These are phyloP conservation scores for Ailanthus altissimus DNA, from an alignment of 345 rosid genomes.

Conservation along the genomic window DNA sequence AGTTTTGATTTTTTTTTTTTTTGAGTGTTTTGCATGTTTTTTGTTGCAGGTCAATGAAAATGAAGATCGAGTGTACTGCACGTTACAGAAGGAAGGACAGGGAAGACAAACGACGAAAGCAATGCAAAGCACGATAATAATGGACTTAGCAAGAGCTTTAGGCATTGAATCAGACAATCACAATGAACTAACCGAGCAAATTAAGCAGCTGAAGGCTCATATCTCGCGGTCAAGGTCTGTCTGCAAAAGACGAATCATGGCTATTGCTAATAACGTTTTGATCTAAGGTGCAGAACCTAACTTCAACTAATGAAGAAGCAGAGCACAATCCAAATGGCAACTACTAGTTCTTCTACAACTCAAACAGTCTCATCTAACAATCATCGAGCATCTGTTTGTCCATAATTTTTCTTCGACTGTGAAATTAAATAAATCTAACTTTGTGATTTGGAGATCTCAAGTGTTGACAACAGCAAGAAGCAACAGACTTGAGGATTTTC, in stretches of 20 bases:
- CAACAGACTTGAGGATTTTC: too few relatives aligned
- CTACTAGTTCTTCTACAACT: too few relatives aligned
- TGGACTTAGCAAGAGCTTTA: slow-evolving; percentile 48
- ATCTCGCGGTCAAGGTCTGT: slow-evolving; percentile 21
- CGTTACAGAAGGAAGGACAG: slow-evolving; percentile 41
- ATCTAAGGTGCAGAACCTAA: too few relatives aligned
- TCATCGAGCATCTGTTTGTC: too few relatives aligned
- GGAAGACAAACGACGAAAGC: slow-evolving; percentile 40
- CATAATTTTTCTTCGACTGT: too few relatives aligned
- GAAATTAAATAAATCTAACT: too few relatives aligned
- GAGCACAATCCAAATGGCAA: too few relatives aligned
- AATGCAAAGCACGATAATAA: slow-evolving; percentile 42
- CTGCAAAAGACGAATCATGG: slow-evolving; percentile 29
- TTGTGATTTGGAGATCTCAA: too few relatives aligned
- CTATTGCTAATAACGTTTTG: too few relatives aligned
- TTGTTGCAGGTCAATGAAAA: slow-evolving; percentile 40
- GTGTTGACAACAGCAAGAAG: too few relatives aligned
- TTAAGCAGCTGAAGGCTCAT: slow-evolving; percentile 34
- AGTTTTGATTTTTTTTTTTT: not conserved
- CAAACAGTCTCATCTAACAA: too few relatives aligned
- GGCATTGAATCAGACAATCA: slow-evolving; percentile 34
- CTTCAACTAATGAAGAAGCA: too few relatives aligned
- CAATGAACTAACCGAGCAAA: slow-evolving; percentile 34
- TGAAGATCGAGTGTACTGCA: slow-evolving; percentile 41
- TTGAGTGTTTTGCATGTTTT: not conserved